Conservation (phyloP, 345 rosid species). For the rapeseed (Brassica napus) region DNA sequence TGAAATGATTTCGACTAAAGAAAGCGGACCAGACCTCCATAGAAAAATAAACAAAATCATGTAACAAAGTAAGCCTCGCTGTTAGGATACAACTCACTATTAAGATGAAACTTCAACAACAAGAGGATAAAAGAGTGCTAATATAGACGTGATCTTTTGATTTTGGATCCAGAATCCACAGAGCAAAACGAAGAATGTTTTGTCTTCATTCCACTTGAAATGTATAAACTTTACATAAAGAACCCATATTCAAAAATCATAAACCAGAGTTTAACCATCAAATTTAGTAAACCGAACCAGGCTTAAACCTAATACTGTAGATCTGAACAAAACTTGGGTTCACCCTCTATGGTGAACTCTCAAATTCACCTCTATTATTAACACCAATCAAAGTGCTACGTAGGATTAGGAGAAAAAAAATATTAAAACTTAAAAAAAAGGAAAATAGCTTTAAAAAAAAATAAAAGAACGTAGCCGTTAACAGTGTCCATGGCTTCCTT, state of each 20-base stretch:
- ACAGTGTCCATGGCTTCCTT: too few relatives aligned
- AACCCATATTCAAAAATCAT: not conserved
- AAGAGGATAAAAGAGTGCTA: not conserved
- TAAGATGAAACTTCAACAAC: not conserved
- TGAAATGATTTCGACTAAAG: not conserved
- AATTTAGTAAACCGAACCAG: not conserved
- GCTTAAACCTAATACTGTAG: not conserved
- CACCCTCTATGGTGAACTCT: too few relatives aligned
- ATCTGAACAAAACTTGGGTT: not conserved
- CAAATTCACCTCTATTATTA: too few relatives aligned
- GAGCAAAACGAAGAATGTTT: not conserved
- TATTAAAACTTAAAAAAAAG: too few relatives aligned
- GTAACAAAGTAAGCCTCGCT: not conserved
- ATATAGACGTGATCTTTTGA: not conserved
- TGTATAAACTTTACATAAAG: not conserved
- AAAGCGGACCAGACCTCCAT: not conserved
- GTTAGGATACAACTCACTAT: not conserved
- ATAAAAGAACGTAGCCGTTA: too few relatives aligned
- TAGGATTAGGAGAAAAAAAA: too few relatives aligned
- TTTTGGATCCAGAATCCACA: not conserved
- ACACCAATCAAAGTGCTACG: too few relatives aligned
- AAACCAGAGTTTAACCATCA: not conserved
- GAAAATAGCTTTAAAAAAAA: too few relatives aligned
- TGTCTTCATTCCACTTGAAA: not conserved
- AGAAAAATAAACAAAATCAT: too few relatives aligned